Evolutionary conservation across 2,329 filamentous ascomycete genomes (phyloP), one percentile per base, ranked within the genome.

Genomic region (Leptographium galeiforme): DNA sequence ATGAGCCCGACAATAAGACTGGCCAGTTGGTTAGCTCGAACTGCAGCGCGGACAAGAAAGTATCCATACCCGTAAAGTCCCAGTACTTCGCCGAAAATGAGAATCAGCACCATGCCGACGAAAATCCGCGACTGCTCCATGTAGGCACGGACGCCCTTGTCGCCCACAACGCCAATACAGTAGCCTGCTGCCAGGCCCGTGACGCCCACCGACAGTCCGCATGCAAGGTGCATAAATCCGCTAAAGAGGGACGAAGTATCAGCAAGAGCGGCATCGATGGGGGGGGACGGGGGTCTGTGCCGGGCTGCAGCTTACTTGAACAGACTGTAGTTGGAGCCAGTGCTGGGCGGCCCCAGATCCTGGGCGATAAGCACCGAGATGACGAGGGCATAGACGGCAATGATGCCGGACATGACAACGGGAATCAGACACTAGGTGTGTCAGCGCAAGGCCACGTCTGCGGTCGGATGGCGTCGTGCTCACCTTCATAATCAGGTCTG

Each of bases 331-430:
- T 76, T 54, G 70, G 67, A 60, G 77, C 72, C 19, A 71, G 71
- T 16, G 78, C 76, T 54, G 84, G 85, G 33, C 6, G 89, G 87
- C 50, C 77, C 78, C 67, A 97, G 82, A 68, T 95, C 89, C 69
- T 89, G 85, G 53, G 89, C 88, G 67, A 98, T 98, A 61, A 98
- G 81, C 64, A 98, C 93, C 18, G 91, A 87, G 61, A 98, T 90
- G 64, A 98, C 93, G 62, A 98, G 86, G 51, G 90, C 88, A 73
- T 98, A 98, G 61, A 98, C 93, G 55, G 93, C 93, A 64, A 98
- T 89, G 67, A 98, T 98, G 81, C 93, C 93, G 62, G 93, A 95
- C 93, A 98, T 98, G 75, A 98, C 84, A 60, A 93, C 87, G 58
- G 87, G 87, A 61, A 91, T 90, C 52, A 91, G 74, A 54, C 85